Conservation (phyloP, 441 rosid genomes). For the Mallotus repandus region DNA sequence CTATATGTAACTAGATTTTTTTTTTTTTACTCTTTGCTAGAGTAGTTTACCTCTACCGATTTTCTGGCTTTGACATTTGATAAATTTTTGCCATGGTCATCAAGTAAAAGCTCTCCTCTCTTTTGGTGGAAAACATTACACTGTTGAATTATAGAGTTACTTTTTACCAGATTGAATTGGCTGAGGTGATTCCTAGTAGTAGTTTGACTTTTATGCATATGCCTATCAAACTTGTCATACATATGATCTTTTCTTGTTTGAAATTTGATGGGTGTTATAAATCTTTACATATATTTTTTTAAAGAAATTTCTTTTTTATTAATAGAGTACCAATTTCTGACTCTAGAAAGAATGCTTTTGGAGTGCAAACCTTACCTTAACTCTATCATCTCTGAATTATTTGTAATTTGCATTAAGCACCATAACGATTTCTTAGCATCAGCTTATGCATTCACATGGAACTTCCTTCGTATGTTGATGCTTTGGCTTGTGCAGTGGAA, state of each 20-base stretch:
- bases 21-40: slow-evolving; percentile 1
- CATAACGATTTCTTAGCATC: neutral
- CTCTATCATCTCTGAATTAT: neutral
- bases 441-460: neutral
- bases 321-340: neutral
- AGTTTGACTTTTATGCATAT: neutral
- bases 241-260: neutral
- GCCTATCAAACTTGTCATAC: neutral
- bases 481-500: slow-evolving; percentile 63
- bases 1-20: neutral
- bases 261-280: neutral
- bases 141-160: neutral
- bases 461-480: neutral
- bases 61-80: neutral
- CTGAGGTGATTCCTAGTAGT: neutral
- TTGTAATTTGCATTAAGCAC: neutral
- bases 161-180: neutral
- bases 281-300: neutral
- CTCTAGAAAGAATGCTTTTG: neutral
- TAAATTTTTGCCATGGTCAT: slow-evolving; percentile 1
- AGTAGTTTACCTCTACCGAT: neutral
- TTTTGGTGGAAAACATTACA: neutral
- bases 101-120: neutral
- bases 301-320: neutral
- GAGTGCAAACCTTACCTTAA: slow-evolving; percentile 1